Conservation (phyloP, 2,329 filamentous ascomycete genomes). For the Hymenoscyphus albidus region DNA sequence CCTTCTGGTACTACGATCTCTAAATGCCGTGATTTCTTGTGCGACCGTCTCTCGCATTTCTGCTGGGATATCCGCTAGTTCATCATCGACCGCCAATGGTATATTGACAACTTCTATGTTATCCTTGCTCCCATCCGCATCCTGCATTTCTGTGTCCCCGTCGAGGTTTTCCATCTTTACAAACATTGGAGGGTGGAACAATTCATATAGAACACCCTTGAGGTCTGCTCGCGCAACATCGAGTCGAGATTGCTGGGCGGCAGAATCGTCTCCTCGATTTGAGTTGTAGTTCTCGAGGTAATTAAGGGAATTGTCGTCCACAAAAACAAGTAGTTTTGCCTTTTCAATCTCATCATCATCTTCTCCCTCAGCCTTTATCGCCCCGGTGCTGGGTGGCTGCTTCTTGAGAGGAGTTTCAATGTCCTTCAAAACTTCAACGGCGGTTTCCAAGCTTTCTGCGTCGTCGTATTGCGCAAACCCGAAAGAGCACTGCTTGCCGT, state of each 20-base stretch:
- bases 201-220: constrained; percentile 61
- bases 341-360: constrained; percentile 53
- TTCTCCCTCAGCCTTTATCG: constrained; percentile 41
- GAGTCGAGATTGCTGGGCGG: constrained; percentile 62
- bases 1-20: constrained; percentile 82
- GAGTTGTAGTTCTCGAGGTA: constrained; percentile 82
- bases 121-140: constrained; percentile 53
- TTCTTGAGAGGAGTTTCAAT: constrained; percentile 78
- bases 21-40: constrained; percentile 88
- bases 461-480: constrained; percentile 97
- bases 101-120: constrained; percentile 87
- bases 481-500: constrained; percentile 79
- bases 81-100: constrained; percentile 81
- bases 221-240: constrained; percentile 67
- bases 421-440: constrained; percentile 78
- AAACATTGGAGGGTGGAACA: constrained; percentile 63
- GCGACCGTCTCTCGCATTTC: constrained; percentile 96
- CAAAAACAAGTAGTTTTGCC: constrained; percentile 64
- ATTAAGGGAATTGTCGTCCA: constrained; percentile 78
- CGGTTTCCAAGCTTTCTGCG: constrained; percentile 78
- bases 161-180: constrained; percentile 53
- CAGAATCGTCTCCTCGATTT: constrained; percentile 57
- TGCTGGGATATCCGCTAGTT: constrained; percentile 88
- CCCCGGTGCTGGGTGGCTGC: constrained; percentile 50
- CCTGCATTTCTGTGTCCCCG: constrained; percentile 67